Evolutionary conservation across 2,329 filamentous ascomycete species (phyloP), one percentile per base, ranked within the genome.

Genomic region (Sordariomycetes sp.): DNA sequence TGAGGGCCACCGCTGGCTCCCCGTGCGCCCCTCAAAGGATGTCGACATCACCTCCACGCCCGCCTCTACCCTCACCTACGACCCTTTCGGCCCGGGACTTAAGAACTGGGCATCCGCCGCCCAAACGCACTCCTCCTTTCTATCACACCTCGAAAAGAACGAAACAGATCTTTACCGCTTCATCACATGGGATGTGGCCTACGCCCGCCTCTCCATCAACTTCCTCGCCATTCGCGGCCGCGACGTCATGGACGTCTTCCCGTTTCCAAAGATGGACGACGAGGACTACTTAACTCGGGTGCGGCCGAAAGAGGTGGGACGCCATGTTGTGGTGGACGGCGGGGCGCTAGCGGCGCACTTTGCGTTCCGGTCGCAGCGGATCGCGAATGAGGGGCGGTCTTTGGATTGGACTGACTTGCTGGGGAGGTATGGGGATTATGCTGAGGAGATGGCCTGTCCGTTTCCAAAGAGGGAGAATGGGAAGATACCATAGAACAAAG

Each of bases 321-420:
- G 71, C 58, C 70, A 71, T 51, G 74, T 79, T 37, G 71, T 79
- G 18, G 77, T 82, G 18, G 79, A 83, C 64, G 80, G 79, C 5
- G 74, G 76, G 58, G 76, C 78, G 1, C 65, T 83, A 10, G 80
- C 76, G 3, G 75, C 74, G 4, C 80, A 83, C 65, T 83, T 79
- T 63, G 76, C 75, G 60, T 79, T 79, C 58, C 70, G 68, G 12
- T 71, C 70, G 8, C 72, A 76, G 60, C 20, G 67, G 70, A 4
- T 69, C 82, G 58, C 72, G 74, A n/a, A 68, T 71, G 37, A 46
- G 35, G 50, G 57, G 3, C 20, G 52, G 11, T 11, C 24, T 3
- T 34, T 54, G 11, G 50, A 34, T 11, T 54, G 50, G 55, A 82
- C 80, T 0, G 80, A 84, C 63, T 68, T 83, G 18, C 67, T 84